phyloP scores from a whole-genome alignment of 148 eudicot species.

The Arbutus unedo region DNA sequence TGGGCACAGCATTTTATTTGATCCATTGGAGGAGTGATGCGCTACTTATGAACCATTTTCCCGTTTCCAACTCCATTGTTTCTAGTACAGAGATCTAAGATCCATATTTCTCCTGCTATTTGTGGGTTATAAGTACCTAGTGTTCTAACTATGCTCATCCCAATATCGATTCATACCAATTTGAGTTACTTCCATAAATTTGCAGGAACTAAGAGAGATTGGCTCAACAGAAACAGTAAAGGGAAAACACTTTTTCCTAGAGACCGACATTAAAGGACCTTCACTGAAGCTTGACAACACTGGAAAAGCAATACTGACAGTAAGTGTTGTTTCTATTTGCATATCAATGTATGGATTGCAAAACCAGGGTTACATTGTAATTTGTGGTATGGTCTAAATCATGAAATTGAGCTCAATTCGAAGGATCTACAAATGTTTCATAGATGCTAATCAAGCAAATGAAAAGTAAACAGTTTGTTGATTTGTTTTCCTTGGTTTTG shows the following conservation, averaged over 20 bases:
- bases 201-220: constrained; percentile 75
- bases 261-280: constrained; percentile 83
- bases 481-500: neutral
- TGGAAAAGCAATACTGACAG: constrained; percentile 84
- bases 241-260: constrained; percentile 76
- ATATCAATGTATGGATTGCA: neutral
- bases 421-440: neutral
- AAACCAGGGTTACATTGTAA: neutral
- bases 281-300: constrained; percentile 82
- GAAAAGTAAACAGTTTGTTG: neutral
- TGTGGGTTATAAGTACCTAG: neutral
- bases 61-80: constrained; percentile 4
- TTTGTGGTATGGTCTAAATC: neutral
- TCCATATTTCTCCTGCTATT: neutral
- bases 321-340: constrained; percentile 33
- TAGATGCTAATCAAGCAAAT: neutral
- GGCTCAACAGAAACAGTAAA: constrained; percentile 63
- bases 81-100: constrained; percentile 7
- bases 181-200: neutral
- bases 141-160: neutral
- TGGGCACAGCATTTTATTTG: neutral
- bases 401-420: neutral
- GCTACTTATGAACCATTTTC: neutral
- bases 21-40: neutral
- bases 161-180: neutral